phyloP scores from a whole-genome alignment of 306 rosid genomes.

The Cucurbita argyrosperma region DNA sequence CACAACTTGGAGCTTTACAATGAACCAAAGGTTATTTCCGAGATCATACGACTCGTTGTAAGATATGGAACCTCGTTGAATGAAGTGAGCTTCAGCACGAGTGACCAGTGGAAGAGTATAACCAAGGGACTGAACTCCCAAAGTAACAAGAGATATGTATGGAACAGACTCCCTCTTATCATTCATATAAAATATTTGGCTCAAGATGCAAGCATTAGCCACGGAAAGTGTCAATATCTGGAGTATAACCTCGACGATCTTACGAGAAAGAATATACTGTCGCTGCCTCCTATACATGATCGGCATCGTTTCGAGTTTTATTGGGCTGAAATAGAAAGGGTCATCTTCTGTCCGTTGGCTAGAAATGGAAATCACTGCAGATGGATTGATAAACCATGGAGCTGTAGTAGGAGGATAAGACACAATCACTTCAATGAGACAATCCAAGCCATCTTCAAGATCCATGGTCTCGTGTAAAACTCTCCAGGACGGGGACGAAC shows the following conservation, averaged over 20 bases:
- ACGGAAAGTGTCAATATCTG: constrained; percentile 68
- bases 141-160: constrained; percentile 55
- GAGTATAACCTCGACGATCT: constrained; percentile 63
- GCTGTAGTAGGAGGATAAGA: constrained; percentile 74
- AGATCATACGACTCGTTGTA: constrained; percentile 29
- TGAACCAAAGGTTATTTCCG: constrained; percentile 39
- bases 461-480: constrained; percentile 47
- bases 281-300: constrained; percentile 62
- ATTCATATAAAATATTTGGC: constrained; percentile 61
- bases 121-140: constrained; percentile 74
- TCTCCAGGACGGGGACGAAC: constrained; percentile 67
- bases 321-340: constrained; percentile 34
- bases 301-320: constrained; percentile 52
- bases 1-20: constrained; percentile 60
- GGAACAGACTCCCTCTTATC: constrained; percentile 48
- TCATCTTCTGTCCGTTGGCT: constrained; percentile 67
- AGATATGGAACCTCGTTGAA: constrained; percentile 37
- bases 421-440: constrained; percentile 57
- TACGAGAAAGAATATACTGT: constrained; percentile 61
- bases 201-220: constrained; percentile 48
- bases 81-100: constrained; percentile 74
- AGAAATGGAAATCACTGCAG: constrained; percentile 45
- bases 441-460: constrained; percentile 78
- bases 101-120: constrained; percentile 75
- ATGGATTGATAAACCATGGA: constrained; percentile 67